These are phyloP conservation scores for Aspergillus leporis DNA, from an alignment of 495 filamentous ascomycete genomes.

Conservation along the genomic window DNA sequence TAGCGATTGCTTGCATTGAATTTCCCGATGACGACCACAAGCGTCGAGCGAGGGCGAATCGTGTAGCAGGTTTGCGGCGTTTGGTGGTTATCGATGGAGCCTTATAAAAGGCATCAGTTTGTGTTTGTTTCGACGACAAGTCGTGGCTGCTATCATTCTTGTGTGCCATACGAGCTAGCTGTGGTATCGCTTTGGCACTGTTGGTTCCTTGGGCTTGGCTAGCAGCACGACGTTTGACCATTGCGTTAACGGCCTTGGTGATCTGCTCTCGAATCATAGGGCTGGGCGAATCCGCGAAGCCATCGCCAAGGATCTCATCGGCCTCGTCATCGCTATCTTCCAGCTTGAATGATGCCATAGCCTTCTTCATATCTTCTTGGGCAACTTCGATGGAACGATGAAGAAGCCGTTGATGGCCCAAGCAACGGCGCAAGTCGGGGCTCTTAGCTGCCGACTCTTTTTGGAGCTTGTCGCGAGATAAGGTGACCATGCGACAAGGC, in stretches of 20 bases:
- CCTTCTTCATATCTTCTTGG: constrained; percentile 18
- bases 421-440: constrained; percentile 29
- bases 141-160: not conserved
- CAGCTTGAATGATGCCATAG: constrained; percentile 11
- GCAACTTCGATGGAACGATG: constrained; percentile 21
- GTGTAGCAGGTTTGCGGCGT: not conserved
- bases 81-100: not conserved
- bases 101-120: not conserved
- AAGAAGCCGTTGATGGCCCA: constrained; percentile 25
- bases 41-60: not conserved
- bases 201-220: not conserved
- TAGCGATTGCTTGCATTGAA: not conserved
- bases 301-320: constrained; percentile 8
- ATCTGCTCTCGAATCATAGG: constrained; percentile 19
- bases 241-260: constrained; percentile 11
- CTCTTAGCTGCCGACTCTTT: constrained; percentile 16
- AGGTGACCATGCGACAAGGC: constrained; percentile 17
- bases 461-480: constrained; percentile 25
- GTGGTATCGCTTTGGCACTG: not conserved
- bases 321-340: constrained; percentile 16
- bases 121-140: not conserved
- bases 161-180: not conserved
- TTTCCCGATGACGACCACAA: not conserved
- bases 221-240: constrained; percentile 14
- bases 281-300: constrained; percentile 5